Evolutionary conservation across 73 alveolate species (phyloP).

Genomic region (Paramecium biaurelia): DNA sequence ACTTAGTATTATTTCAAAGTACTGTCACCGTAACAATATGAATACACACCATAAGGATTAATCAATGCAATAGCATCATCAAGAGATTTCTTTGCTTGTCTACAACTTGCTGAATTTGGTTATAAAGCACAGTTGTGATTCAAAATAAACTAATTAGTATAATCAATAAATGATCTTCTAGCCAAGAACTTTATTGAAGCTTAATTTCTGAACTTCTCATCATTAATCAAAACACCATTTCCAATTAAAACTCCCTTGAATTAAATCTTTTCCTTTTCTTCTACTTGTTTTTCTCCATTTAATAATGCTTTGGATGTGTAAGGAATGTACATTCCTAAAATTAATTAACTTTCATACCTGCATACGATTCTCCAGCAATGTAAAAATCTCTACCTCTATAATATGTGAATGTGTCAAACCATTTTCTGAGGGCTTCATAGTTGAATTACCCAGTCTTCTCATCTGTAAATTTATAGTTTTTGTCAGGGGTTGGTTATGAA

Average conservation of each 20-base stretch:
- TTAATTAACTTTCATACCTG: conserved; percentile 76
- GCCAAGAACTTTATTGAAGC: background rate
- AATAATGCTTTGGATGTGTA: background rate
- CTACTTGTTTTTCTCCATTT: background rate
- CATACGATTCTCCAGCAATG: conserved; percentile 96
- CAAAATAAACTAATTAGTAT: background rate
- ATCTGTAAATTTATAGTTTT: conserved; percentile 50
- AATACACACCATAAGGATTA: conserved; percentile 32
- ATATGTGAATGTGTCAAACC: conserved; percentile 76
- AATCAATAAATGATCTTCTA: conserved; percentile 9
- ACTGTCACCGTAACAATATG: conserved; percentile 35
- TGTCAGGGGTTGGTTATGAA: conserved; percentile 69
- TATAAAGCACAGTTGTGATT: background rate
- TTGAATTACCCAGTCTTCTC: conserved; percentile 78
- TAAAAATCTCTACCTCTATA: conserved; percentile 81
- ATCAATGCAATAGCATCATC: background rate
- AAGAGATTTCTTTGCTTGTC: background rate
- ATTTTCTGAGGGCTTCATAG: conserved; percentile 71
- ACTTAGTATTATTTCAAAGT: background rate
- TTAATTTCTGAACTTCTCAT: conserved; percentile 4
- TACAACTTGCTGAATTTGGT: conserved; percentile 37
- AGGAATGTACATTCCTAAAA: conserved; percentile 36
- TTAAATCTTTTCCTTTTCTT: background rate
- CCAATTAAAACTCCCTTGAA: conserved; percentile 26
- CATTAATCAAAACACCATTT: conserved; percentile 34